Percentiles rank a stretch among this genome's conserved stretches.
Conservation (phyloP, 768 basidiomycete species). For the Boletus patriciae region DNA sequence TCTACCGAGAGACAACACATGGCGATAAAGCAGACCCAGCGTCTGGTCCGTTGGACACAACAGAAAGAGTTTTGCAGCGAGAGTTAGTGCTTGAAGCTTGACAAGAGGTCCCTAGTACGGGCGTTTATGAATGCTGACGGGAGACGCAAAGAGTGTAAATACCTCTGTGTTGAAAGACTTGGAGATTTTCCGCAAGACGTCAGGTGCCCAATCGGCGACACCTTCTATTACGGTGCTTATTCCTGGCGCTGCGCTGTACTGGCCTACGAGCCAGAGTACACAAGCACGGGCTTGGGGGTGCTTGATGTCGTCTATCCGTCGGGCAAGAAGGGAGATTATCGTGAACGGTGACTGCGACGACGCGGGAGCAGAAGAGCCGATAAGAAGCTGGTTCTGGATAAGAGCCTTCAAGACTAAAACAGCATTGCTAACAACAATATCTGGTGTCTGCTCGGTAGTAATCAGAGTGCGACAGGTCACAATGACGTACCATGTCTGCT, state of each 20-base stretch:
- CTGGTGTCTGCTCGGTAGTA: constrained; percentile 40
- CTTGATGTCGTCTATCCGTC: constrained; percentile 73
- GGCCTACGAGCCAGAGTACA: constrained; percentile 91
- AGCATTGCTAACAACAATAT: constrained; percentile 73
- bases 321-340: constrained; percentile 79
- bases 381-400: constrained; percentile 64
- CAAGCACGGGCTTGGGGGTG: constrained; percentile 84
- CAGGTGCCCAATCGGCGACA: constrained; percentile 80
- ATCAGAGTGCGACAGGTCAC: background rate
- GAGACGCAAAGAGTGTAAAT: constrained; percentile 6
- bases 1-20: constrained; percentile 80
- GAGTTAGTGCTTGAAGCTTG: constrained; percentile 80
- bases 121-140: background rate
- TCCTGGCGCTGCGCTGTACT: constrained; percentile 59
- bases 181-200: constrained; percentile 77
- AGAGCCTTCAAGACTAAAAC: constrained; percentile 85
- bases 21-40: constrained; percentile 56
- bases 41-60: constrained; percentile 55
- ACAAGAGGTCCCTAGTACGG: constrained; percentile 54
- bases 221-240: constrained; percentile 46
- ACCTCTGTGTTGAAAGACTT: constrained; percentile 77
- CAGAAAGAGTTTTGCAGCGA: constrained; percentile 83
- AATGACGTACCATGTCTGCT: constrained; percentile 61
- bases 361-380: constrained; percentile 31
- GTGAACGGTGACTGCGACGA: constrained; percentile 45